A percentile compares a stretch with the other conserved stretches of the same genome.
Conservation (phyloP, 805 yeast genomes). For the Groenewaldozyma tartarivorans region DNA sequence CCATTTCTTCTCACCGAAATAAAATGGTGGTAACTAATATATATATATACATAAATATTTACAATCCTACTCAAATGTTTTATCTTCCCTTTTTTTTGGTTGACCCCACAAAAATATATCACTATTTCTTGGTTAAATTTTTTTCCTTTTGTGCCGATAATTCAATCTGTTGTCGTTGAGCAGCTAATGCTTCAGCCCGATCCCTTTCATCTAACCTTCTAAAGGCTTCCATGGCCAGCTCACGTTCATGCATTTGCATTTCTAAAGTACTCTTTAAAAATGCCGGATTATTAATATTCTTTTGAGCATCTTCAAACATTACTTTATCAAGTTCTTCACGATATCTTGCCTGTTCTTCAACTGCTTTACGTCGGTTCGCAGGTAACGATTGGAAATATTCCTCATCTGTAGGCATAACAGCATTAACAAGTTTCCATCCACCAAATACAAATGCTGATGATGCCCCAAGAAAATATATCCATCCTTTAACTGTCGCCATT, state of each 20-base stretch:
- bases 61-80: not conserved
- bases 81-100: not conserved
- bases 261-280: constrained; percentile 23
- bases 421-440: not conserved
- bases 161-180: constrained; percentile 15
- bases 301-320: constrained; percentile 16
- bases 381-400: constrained; percentile 44
- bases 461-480: not conserved
- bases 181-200: constrained; percentile 6
- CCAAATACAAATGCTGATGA: not conserved
- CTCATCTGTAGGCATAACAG: constrained; percentile 77
- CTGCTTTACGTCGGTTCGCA: constrained; percentile 74
- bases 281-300: constrained; percentile 21
- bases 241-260: constrained; percentile 20
- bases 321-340: constrained; percentile 14
- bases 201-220: constrained; percentile 14
- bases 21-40: constrained; percentile 9
- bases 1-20: constrained; percentile 49
- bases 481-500: not conserved
- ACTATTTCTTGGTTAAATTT: too few species aligned
- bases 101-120: too few species aligned
- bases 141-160: constrained; percentile 20
- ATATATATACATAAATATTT: not conserved
- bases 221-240: constrained; percentile 20
- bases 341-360: constrained; percentile 23